A percentile compares a stretch with the other conserved stretches of the same genome.
Evolutionary conservation across 192 early-diverging fungal genomes (phyloP).

Genomic region (Umbelopsis sp.): DNA sequence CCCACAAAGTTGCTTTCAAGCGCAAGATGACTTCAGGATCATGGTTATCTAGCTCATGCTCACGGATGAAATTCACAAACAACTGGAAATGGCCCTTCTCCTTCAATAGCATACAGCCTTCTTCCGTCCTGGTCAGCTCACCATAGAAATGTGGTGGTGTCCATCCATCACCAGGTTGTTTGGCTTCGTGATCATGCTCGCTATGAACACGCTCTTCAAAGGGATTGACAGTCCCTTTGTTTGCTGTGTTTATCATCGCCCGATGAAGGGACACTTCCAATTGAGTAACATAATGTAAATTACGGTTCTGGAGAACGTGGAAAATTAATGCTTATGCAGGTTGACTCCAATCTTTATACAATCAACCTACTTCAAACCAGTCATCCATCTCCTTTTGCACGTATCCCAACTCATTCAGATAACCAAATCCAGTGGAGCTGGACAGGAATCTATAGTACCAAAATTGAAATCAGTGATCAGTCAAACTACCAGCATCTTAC

Average conservation of each 20-base stretch:
- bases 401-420: conserved; percentile 71
- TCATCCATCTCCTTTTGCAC: conserved; percentile 76
- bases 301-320: conserved; percentile 49
- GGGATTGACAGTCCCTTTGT: conserved; percentile 29
- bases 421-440: conserved; percentile 70
- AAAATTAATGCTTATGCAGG: neutral
- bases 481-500: no score
- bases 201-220: conserved; percentile 47
- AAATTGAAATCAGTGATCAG: neutral
- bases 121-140: conserved; percentile 72
- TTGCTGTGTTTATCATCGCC: conserved; percentile 41
- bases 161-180: conserved; percentile 43
- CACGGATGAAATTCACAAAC: conserved; percentile 63
- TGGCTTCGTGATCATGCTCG: conserved; percentile 42
- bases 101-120: conserved; percentile 68
- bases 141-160: conserved; percentile 81
- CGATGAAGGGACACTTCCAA: conserved; percentile 65
- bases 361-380: conserved; percentile 73
- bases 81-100: conserved; percentile 67
- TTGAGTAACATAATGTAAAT: conserved; percentile 67
- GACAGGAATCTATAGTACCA: conserved; percentile 55
- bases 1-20: conserved; percentile 81
- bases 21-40: conserved; percentile 46
- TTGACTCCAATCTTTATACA: neutral
- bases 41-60: conserved; percentile 44